A percentile compares a stretch with the other conserved stretches of the same genome.
Conservation (phyloP, 306 rosid genomes). For the Cicer yamashitae region DNA sequence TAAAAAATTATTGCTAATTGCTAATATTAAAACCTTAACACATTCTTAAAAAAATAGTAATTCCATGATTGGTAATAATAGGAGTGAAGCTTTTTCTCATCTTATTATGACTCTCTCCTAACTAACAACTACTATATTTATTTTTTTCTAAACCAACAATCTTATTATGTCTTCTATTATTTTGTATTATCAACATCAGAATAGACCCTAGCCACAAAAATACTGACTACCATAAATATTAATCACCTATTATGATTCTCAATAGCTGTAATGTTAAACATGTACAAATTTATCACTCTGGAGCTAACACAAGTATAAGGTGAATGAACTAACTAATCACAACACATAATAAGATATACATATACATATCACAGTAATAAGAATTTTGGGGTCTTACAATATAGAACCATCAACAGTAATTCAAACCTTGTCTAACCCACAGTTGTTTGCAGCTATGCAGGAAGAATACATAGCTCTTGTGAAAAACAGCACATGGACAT, state of each 20-base stretch:
- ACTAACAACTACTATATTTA: not conserved
- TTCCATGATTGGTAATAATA: not conserved
- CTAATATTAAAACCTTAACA: not conserved
- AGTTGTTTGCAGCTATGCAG: too few relatives aligned
- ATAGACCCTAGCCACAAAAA: conserved; percentile 15
- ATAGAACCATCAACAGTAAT: too few relatives aligned
- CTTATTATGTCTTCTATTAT: not conserved
- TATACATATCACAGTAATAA: too few relatives aligned
- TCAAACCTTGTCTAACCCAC: too few relatives aligned
- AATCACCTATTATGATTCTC: not conserved
- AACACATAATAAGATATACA: too few relatives aligned
- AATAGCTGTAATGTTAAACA: not conserved
- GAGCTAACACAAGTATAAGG: too few relatives aligned
- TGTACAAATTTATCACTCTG: too few relatives aligned
- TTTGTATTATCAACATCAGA: not conserved
- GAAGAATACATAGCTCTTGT: too few relatives aligned
- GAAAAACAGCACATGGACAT: too few relatives aligned
- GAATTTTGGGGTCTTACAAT: too few relatives aligned
- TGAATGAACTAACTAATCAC: too few relatives aligned
- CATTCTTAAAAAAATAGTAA: not conserved
- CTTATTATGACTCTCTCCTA: not conserved
- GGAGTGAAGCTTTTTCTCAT: not conserved
- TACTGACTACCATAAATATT: not conserved
- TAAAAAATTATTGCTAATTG: not conserved
- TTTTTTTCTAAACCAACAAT: not conserved